Base-by-base conservation (phyloP, 1,284 basidiomycete genomes). In the Naganishia cerealis region DNA sequence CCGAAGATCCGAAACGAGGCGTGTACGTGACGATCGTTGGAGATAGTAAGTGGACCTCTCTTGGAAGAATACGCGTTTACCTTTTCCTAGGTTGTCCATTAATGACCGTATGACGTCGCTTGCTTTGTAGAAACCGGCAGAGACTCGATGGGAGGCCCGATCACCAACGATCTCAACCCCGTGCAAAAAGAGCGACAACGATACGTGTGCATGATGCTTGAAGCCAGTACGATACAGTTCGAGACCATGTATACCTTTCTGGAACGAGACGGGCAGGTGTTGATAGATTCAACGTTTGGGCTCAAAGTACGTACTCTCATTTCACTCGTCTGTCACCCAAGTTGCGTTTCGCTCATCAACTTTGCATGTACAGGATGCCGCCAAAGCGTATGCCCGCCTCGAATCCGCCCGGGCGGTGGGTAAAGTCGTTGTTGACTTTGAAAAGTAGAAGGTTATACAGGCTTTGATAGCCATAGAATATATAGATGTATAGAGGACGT, bases 331-430 rank as follows among this genome's bases (percentile, higher is more conserved):
- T 57, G 43, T 38, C 29, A 6, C 29, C 29, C 29, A 33, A 18
- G 29, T 8, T 26, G 54, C n/a, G 29, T 13, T 21, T 16, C 16
- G 21, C 40, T 26, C 16, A 33, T 10, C 21, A n/a, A 16, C 36
- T 50, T 16, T 26, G 62, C 36, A 58, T 46, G 26, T 21, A 29
- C 48, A 74, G 67, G 70, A 88, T 33, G 84, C 79, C 0, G 73
- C 84, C 50, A 80, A 85, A 70, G 89, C 87, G 3, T 90, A 87
- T 71, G 85, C 86, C 40, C 81, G 82, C 57, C 73, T 88, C n/a
- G 81, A 85, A 80, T 83, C 83, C 3, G 77, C 80, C 5, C 82
- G 84, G 54, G 86, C 87, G 2, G 84, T 80, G 16, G 89, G 89
- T 0, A 90, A 90, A 76, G 82, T 90, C 1, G 75, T 83, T 24